Conservation (phyloP, 2,329 filamentous ascomycete species). For the Paraphaeosphaeria sporulosa region DNA sequence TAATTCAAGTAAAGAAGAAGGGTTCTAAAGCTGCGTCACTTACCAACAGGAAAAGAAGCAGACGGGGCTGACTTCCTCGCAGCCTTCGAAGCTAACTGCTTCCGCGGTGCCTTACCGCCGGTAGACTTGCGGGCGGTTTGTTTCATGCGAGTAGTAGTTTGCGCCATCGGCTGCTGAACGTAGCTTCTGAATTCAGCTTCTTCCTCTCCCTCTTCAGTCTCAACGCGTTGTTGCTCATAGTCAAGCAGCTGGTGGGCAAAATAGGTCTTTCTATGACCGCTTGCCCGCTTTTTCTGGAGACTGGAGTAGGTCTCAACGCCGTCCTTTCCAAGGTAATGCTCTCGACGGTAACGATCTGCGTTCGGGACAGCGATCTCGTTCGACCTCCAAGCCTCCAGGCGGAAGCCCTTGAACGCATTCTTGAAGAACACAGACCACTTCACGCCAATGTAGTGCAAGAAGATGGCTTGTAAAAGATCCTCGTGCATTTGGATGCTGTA, state of each 20-base stretch:
- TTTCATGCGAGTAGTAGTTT: constrained; percentile 1
- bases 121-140: constrained; percentile 17
- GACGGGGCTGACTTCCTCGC: neutral
- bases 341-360: constrained; percentile 29
- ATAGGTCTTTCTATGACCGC: constrained; percentile 30
- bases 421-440: constrained; percentile 46
- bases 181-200: constrained; percentile 34
- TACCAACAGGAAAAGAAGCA: neutral
- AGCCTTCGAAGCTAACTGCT: constrained; percentile 1
- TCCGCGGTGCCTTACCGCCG: neutral
- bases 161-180: constrained; percentile 7
- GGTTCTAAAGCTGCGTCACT: neutral
- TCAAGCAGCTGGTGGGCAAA: constrained; percentile 39
- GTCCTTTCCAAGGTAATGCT: constrained; percentile 33
- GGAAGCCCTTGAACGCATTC: constrained; percentile 27
- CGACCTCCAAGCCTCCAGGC: constrained; percentile 30
- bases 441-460: constrained; percentile 42
- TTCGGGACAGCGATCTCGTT: constrained; percentile 27
- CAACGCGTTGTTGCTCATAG: constrained; percentile 28
- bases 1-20: neutral
- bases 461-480: constrained; percentile 43
- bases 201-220: constrained; percentile 40
- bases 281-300: constrained; percentile 31
- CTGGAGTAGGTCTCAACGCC: constrained; percentile 7
- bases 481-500: constrained; percentile 42